Percentiles rank a stretch among this genome's conserved stretches.
phyloP scores from a whole-genome alignment of 2,329 filamentous ascomycete species.

The Grosmannia serpens region DNA sequence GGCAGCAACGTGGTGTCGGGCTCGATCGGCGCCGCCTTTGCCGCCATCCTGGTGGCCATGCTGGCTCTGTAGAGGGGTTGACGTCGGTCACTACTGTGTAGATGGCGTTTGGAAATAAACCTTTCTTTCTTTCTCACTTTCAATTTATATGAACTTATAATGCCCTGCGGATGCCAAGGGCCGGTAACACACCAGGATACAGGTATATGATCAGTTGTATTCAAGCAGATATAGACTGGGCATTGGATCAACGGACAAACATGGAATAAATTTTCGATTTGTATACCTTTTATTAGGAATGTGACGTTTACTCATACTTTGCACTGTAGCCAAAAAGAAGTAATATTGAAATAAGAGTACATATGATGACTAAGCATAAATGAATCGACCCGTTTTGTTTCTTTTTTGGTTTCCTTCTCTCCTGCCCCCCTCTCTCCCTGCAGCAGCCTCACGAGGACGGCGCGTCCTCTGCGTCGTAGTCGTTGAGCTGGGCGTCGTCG shows the following conservation, averaged over 20 bases:
- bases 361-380: not conserved
- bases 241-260: not conserved
- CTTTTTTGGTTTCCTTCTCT: not conserved
- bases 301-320: too few relatives aligned
- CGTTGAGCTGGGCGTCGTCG: slow-evolving; percentile 4
- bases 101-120: not conserved
- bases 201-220: not conserved
- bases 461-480: slow-evolving; percentile 12
- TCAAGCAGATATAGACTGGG: not conserved
- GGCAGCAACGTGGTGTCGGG: slow-evolving; percentile 14
- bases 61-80: slow-evolving; percentile 18
- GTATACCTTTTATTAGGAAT: not conserved
- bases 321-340: too few relatives aligned
- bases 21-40: slow-evolving; percentile 19
- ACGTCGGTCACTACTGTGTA: not conserved
- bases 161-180: not conserved
- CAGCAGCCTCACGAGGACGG: slow-evolving; percentile 9
- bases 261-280: not conserved
- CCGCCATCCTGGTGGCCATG: slow-evolving; percentile 19
- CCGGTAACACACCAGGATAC: not conserved
- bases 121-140: not conserved
- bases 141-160: slow-evolving; percentile 1
- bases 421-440: too few relatives aligned
- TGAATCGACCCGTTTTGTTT: not conserved
- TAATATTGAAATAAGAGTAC: too few relatives aligned